Evolutionary conservation across 192 early-diverging fungal genomes (phyloP).

Genomic region (Coemansia sp.): DNA sequence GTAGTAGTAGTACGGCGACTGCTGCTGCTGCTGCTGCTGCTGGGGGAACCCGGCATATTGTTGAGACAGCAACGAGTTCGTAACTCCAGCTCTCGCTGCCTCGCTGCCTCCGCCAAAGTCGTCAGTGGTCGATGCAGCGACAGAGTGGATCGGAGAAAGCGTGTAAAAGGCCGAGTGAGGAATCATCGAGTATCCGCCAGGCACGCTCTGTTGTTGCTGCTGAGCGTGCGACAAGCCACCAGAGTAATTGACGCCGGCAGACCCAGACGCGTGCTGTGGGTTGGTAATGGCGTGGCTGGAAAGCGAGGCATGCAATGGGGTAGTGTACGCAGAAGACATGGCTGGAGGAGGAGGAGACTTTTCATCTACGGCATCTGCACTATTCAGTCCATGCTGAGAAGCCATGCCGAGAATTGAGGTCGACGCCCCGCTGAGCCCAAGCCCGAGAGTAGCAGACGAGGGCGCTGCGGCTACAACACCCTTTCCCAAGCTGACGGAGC

Average conservation of each 20-base stretch:
- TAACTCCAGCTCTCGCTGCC: not conserved
- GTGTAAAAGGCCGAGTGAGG: conserved; percentile 42
- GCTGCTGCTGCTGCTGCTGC: conserved; percentile 22
- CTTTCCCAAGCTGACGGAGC: conserved; percentile 49
- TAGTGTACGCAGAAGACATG: conserved; percentile 6
- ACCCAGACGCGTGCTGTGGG: conserved; percentile 20
- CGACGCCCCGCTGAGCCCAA: conserved; percentile 45
- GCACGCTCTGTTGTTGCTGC: conserved; percentile 16
- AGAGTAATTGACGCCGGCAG: conserved; percentile 3
- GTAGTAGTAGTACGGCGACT: conserved; percentile 17
- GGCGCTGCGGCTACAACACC: conserved; percentile 5
- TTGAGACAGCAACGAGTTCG: not conserved
- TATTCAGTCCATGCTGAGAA: not conserved
- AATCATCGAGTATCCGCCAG: conserved; percentile 17
- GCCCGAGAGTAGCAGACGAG: conserved; percentile 13
- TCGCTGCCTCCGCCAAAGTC: conserved; percentile 14
- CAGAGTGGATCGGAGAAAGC: conserved; percentile 26
- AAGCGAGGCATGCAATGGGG: conserved; percentile 17
- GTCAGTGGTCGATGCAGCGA: conserved; percentile 15
- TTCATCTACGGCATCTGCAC: not conserved
- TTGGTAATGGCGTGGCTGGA: conserved; percentile 1
- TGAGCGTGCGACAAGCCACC: conserved; percentile 7
- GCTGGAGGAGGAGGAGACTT: not conserved
- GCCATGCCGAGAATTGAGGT: not conserved
- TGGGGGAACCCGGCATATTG: conserved; percentile 10